A percentile compares a stretch with the other conserved stretches of the same genome.
phyloP scores from a whole-genome alignment of 441 rosid species.

The Francoa sonchifolia region DNA sequence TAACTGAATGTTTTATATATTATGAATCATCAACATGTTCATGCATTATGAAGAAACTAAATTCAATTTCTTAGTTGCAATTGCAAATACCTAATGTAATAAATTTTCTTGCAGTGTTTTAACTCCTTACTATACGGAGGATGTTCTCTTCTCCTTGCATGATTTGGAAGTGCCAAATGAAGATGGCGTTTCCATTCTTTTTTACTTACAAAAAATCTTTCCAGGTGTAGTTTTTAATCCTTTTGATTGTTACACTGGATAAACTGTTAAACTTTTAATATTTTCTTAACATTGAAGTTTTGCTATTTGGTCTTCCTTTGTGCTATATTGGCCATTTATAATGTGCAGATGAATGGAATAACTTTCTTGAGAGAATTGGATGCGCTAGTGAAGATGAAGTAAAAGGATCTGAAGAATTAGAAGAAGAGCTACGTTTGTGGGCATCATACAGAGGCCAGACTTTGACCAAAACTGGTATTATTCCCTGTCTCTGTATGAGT shows the following conservation, averaged over 20 bases:
- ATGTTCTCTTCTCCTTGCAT: conserved; percentile 73
- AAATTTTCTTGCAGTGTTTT: conserved; percentile 49
- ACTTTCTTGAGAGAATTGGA: conserved; percentile 73
- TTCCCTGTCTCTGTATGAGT: conserved; percentile 18
- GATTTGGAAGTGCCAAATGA: conserved; percentile 79
- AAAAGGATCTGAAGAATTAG: conserved; percentile 42
- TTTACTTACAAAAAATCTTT: conserved; percentile 94
- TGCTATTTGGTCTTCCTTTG: neutral
- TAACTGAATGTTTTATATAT: too few relatives aligned
- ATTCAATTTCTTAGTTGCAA: too few relatives aligned
- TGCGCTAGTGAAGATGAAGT: conserved; percentile 55
- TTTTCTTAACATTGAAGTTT: conserved; percentile 6
- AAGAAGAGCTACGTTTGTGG: conserved; percentile 89
- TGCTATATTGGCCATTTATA: conserved; percentile 5
- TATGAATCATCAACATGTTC: too few relatives aligned
- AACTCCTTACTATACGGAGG: conserved; percentile 97
- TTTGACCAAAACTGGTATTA: conserved; percentile 83
- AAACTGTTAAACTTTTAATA: neutral
- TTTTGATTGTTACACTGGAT: neutral
- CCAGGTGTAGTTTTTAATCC: conserved; percentile 48
- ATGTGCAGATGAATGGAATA: conserved; percentile 83
- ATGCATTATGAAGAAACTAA: too few relatives aligned
- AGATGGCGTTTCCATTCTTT: conserved; percentile 96
- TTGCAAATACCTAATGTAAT: conserved; percentile 11
- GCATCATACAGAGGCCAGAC: conserved; percentile 99